phyloP scores from a whole-genome alignment of 2,329 filamentous ascomycete genomes.

The Raffaelea albimanens region DNA sequence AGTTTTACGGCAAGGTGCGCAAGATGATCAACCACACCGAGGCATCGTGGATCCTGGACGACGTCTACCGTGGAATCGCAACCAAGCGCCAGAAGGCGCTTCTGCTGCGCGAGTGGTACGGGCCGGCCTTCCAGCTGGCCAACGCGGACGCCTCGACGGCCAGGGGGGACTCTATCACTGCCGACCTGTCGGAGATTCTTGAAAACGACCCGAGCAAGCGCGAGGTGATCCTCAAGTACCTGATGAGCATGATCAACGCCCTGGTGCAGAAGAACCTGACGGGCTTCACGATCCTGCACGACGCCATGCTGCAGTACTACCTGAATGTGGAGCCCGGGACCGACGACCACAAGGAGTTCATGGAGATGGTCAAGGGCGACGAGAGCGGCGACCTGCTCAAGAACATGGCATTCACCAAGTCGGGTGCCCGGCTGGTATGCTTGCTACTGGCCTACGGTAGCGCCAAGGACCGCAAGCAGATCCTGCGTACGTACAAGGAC shows the following conservation, averaged over 20 bases:
- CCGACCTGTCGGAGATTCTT: conserved; percentile 68
- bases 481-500: conserved; percentile 82
- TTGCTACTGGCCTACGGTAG: conserved; percentile 73
- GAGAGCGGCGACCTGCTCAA: conserved; percentile 84
- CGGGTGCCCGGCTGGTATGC: conserved; percentile 73
- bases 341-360: conserved; percentile 75
- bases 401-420: conserved; percentile 92
- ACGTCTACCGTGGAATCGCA: conserved; percentile 85
- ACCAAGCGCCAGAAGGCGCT: conserved; percentile 77
- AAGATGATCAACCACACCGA: conserved; percentile 94
- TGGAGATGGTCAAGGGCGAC: conserved; percentile 85
- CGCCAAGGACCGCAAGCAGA: conserved; percentile 86
- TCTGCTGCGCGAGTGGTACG: conserved; percentile 91
- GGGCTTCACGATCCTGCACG: conserved; percentile 94
- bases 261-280: conserved; percentile 94
- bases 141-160: conserved; percentile 3
- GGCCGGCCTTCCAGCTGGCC: conserved; percentile 81
- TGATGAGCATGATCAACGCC: conserved; percentile 80
- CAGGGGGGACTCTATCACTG: conserved; percentile 29
- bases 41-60: conserved; percentile 94
- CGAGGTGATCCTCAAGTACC: conserved; percentile 73
- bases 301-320: conserved; percentile 97
- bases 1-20: conserved; percentile 91
- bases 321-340: conserved; percentile 66
- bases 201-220: conserved; percentile 75